Conservation (phyloP, 139 green algal genomes). For the Diplosphaera chodatii region DNA sequence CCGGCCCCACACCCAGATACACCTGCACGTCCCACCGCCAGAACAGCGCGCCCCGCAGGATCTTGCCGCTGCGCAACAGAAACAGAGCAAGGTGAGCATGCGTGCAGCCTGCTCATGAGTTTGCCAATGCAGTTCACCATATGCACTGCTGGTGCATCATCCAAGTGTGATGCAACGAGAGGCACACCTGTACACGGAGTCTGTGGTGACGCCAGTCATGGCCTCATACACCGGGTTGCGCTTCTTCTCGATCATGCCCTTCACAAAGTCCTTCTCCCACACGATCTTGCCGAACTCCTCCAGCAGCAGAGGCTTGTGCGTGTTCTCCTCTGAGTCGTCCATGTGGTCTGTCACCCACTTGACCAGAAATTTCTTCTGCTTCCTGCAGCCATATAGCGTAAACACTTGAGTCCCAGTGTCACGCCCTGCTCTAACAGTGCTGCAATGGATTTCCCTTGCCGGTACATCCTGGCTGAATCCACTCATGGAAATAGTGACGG, state of each 20-base stretch:
- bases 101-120: too few species aligned
- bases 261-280: not conserved
- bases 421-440: too few species aligned
- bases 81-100: too few species aligned
- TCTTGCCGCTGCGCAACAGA: not conserved
- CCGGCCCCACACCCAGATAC: not conserved
- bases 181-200: not conserved
- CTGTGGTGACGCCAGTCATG: not conserved
- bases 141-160: too few species aligned
- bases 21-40: conserved; percentile 19
- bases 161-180: not conserved
- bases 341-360: conserved; percentile 50
- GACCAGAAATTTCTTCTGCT: conserved; percentile 27
- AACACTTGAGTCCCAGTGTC: too few species aligned
- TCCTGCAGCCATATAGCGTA: not conserved
- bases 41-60: conserved; percentile 18
- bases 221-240: not conserved
- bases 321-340: conserved; percentile 15
- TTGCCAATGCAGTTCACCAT: too few species aligned
- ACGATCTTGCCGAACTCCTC: conserved; percentile 54
- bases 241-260: conserved; percentile 4
- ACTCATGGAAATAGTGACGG: too few species aligned
- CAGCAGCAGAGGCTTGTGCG: conserved; percentile 41
- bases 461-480: too few species aligned
- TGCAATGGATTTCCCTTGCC: not conserved